phyloP scores from a whole-genome alignment of 306 rosid genomes.

The Lagenaria siceraria region DNA sequence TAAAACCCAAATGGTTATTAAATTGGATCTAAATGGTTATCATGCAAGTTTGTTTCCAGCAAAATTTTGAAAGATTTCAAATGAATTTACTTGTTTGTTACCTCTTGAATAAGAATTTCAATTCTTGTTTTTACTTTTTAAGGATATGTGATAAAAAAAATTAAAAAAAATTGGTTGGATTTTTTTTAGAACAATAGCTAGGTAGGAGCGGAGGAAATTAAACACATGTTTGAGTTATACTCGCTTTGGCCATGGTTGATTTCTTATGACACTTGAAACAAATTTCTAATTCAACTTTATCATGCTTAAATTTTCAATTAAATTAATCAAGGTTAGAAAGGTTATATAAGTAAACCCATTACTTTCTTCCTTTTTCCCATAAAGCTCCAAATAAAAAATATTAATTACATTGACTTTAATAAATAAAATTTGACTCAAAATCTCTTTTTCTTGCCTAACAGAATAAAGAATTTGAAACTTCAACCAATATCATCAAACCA shows the following conservation, averaged over 20 bases:
- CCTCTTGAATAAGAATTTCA: neutral
- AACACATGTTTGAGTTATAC: no score
- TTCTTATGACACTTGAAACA: neutral
- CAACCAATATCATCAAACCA: neutral
- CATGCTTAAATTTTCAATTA: neutral
- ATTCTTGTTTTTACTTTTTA: neutral
- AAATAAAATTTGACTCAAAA: neutral
- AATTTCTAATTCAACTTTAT: neutral
- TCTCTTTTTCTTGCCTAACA: neutral
- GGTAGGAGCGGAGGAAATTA: no score
- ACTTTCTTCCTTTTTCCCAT: neutral
- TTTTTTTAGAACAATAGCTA: no score
- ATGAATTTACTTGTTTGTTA: neutral
- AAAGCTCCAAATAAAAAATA: neutral
- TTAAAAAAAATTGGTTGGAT: no score
- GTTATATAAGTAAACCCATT: neutral
- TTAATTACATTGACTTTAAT: no score
- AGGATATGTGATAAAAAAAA: neutral
- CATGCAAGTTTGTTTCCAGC: no score
- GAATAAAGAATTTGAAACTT: neutral
- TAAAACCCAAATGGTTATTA: no score
- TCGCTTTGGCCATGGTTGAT: no score
- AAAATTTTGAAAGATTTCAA: no score
- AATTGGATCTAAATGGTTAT: no score
- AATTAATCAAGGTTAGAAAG: neutral